These are phyloP conservation scores for Piromyces finnis DNA, from an alignment of 192 early-diverging fungal species.

Conservation along the genomic window DNA sequence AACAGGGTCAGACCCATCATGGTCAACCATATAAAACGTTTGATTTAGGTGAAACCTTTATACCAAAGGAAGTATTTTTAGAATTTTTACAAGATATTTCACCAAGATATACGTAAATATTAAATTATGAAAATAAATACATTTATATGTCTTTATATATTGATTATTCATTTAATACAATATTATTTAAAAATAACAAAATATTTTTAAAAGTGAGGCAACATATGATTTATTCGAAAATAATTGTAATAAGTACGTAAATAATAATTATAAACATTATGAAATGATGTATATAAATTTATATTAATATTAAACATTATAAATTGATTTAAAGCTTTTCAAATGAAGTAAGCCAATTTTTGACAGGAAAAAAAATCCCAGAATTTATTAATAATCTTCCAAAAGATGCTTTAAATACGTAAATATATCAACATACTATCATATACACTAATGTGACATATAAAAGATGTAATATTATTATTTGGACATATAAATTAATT, in stretches of 20 bases:
- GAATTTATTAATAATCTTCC: conserved; percentile 54
- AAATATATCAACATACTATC: background rate
- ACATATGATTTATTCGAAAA: conserved; percentile 73
- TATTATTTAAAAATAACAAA: too few species aligned
- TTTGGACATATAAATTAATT: too few species aligned
- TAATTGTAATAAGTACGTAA: conserved; percentile 47
- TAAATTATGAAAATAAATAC: too few species aligned
- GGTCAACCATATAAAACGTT: conserved; percentile 47
- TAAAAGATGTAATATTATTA: too few species aligned
- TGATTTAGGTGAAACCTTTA: conserved; percentile 58
- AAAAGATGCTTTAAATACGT: conserved; percentile 39
- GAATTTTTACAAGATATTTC: conserved; percentile 51
- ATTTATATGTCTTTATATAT: too few species aligned
- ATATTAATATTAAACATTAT: too few species aligned
- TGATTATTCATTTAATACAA: too few species aligned
- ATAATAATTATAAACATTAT: background rate
- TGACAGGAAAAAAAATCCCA: conserved; percentile 60
- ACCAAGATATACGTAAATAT: background rate
- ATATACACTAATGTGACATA: too few species aligned
- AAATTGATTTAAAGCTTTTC: conserved; percentile 29
- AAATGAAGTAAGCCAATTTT: conserved; percentile 59
- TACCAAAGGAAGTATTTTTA: conserved; percentile 46
- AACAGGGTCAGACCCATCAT: conserved; percentile 27
- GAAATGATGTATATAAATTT: too few species aligned
- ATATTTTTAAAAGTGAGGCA: conserved; percentile 17